These are phyloP conservation scores for Hanseniaspora vineae DNA, from an alignment of 805 yeast genomes.

Conservation along the genomic window DNA sequence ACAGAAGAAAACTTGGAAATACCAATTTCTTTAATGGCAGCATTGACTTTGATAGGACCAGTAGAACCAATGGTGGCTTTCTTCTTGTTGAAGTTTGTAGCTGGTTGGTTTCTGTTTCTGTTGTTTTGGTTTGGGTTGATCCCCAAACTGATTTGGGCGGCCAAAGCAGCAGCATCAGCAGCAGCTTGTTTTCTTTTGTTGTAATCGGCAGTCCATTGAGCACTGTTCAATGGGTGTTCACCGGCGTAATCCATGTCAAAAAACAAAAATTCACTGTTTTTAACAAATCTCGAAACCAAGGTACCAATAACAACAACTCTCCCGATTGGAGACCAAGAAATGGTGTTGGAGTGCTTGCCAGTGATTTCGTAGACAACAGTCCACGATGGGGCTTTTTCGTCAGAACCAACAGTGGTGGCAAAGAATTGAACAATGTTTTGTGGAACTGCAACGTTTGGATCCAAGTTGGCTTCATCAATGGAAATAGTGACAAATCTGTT, in stretches of 20 bases:
- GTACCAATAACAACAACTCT: constrained; percentile 56
- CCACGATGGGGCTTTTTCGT: constrained; percentile 38
- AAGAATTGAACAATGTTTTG: constrained; percentile 65
- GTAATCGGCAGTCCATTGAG: constrained; percentile 3
- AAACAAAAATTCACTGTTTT: constrained; percentile 63
- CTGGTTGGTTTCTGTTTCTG: constrained; percentile 10
- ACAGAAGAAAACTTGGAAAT: constrained; percentile 60
- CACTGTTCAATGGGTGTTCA: constrained; percentile 22
- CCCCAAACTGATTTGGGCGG: constrained; percentile 19
- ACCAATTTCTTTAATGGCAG: constrained; percentile 49
- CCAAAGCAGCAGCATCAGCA: constrained; percentile 26
- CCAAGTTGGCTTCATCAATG: constrained; percentile 33
- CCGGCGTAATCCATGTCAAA: constrained; percentile 80
- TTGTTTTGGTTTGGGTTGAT: constrained; percentile 19
- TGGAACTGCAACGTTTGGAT: constrained; percentile 47
- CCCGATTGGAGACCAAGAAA: constrained; percentile 88
- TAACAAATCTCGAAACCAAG: constrained; percentile 31
- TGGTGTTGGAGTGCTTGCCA: constrained; percentile 55
- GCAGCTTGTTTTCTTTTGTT: constrained; percentile 1
- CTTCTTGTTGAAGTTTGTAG: constrained; percentile 1
- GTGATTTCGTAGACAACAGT: constrained; percentile 43
- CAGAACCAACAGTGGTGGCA: constrained; percentile 34
- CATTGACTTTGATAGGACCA: constrained; percentile 29
- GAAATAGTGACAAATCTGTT: constrained; percentile 78
- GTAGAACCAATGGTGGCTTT: constrained; percentile 1